Evolutionary conservation across 345 rosid species (phyloP), one percentile per base, ranked within the genome.

Genomic region (Theobroma cacao): DNA sequence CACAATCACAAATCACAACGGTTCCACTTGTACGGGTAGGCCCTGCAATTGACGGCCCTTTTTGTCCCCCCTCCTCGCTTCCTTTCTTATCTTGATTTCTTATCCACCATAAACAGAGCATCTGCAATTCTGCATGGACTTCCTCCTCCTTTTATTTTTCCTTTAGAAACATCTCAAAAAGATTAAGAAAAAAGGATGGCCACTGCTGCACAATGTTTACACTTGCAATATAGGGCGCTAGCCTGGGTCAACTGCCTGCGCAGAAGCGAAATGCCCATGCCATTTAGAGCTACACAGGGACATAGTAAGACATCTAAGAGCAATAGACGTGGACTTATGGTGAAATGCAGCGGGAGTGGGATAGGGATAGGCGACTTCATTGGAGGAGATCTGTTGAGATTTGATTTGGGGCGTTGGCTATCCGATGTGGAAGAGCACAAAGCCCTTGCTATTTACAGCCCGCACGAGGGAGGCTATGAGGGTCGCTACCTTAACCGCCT

Each of bases 391-490:
- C 50, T 95, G 67, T 70, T 88, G 38, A 92, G 85, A 78, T 86
- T 81, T 0, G 99, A 95, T 81, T 72, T 92, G 0, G 94, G 94
- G 1, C 87, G 79, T 6, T 95, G 99, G 98, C 86, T 95, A 41
- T 87, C 91, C 0, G 98, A 95, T 7, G 94, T 92, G 45, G 99
- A 95, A 83, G 87, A 93, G 79, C 98, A 92, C 82, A 91, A 92
- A 84, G 92, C 98, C 6, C 79, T 95, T 0, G 98, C 98, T 48
- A 91, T 92, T 53, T 95, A 95, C 82, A 77, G 93, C 5, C 99
- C 98, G 2, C 99, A 95, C 47, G 98, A 95, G 53, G 99, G 99
- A 18, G 99, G 99, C 17, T 92, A 91, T 43, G 97, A 95, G 86
- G 99, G 99, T 22, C 90, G 98, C 1, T 93, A 95, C 84, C 87